These are phyloP conservation scores for Lactifluus piperatus DNA, from an alignment of 768 basidiomycete genomes.

Conservation along the genomic window DNA sequence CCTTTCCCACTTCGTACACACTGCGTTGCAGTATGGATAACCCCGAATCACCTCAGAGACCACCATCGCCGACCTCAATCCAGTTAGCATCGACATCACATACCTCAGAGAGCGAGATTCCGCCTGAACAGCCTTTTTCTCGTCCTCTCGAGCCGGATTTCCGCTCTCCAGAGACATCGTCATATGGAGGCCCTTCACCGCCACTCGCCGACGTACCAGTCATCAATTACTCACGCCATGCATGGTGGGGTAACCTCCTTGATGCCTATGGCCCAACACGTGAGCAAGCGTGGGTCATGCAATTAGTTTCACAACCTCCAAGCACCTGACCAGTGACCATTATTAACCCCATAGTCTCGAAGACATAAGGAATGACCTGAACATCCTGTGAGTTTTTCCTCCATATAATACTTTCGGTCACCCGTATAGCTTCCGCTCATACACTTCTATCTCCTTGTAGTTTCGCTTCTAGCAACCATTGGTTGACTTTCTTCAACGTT, in stretches of 20 bases:
- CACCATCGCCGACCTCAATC: slow-evolving; percentile 1
- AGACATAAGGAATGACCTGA: slow-evolving; percentile 42
- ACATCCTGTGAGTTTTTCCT: slow-evolving; percentile 38
- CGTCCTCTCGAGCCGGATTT: slow-evolving; percentile 21
- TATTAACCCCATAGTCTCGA: slow-evolving; percentile 31
- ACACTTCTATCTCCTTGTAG: slow-evolving; percentile 30
- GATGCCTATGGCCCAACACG: slow-evolving; percentile 33
- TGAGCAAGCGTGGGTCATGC: slow-evolving; percentile 34
- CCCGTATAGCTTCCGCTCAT: neutral
- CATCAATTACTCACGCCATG: slow-evolving; percentile 29
- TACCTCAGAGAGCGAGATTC: slow-evolving; percentile 17
- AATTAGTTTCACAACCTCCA: neutral
- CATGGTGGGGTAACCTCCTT: slow-evolving; percentile 44
- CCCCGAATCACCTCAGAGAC: slow-evolving; percentile 12
- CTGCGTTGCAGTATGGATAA: neutral
- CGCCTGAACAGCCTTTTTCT: slow-evolving; percentile 24
- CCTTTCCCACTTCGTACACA: neutral
- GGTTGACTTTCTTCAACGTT: slow-evolving; percentile 61
- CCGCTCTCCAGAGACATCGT: slow-evolving; percentile 9
- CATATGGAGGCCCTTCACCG: slow-evolving; percentile 9
- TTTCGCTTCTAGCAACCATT: slow-evolving; percentile 53
- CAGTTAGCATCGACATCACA: slow-evolving; percentile 10
- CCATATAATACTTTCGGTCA: neutral
- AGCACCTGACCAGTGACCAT: neutral
- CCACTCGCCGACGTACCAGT: slow-evolving; percentile 23